Conservation (phyloP, 352 stramenopile genomes). For the Globisporangium iwayamae region DNA sequence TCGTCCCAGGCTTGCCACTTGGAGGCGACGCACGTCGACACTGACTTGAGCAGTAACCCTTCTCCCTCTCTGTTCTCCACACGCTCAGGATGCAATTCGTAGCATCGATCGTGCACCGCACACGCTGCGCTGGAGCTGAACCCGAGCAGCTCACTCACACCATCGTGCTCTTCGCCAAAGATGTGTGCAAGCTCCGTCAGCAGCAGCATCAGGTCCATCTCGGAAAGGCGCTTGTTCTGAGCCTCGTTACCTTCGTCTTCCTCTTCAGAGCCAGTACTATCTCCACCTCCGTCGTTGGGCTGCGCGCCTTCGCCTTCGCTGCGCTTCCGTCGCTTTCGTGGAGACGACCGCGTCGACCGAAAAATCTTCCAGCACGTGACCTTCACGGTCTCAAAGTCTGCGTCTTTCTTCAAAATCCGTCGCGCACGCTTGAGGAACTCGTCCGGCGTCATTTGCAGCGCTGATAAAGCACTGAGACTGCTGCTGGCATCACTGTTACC, state of each 20-base stretch:
- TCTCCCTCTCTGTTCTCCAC: background rate
- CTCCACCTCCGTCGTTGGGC: background rate
- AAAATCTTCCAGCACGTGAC: slow-evolving; percentile 17
- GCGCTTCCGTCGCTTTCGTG: background rate
- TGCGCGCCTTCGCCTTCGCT: slow-evolving; percentile 4
- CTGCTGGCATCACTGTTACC: no score
- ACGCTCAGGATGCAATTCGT: background rate
- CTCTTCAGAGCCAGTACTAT: background rate
- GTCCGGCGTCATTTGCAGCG: slow-evolving; percentile 4
- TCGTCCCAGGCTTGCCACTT: slow-evolving; percentile 28
- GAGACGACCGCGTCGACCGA: background rate
- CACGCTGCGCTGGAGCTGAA: slow-evolving; percentile 7
- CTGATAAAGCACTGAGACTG: background rate
- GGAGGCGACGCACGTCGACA: slow-evolving; percentile 10
- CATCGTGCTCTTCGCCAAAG: slow-evolving; percentile 28
- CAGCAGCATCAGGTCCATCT: slow-evolving; percentile 20
- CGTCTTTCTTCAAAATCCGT: slow-evolving; percentile 15
- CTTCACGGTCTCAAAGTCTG: slow-evolving; percentile 23
- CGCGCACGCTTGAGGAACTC: slow-evolving; percentile 14
- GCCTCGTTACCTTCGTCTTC: background rate
- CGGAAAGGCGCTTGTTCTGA: slow-evolving; percentile 8
- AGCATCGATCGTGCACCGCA: slow-evolving; percentile 15
- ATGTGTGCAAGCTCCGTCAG: slow-evolving; percentile 22
- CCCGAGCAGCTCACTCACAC: slow-evolving; percentile 24
- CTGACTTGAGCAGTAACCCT: background rate